phyloP scores from a whole-genome alignment of 2,329 filamentous ascomycete genomes.

The Chaetoscypha palmicola region DNA sequence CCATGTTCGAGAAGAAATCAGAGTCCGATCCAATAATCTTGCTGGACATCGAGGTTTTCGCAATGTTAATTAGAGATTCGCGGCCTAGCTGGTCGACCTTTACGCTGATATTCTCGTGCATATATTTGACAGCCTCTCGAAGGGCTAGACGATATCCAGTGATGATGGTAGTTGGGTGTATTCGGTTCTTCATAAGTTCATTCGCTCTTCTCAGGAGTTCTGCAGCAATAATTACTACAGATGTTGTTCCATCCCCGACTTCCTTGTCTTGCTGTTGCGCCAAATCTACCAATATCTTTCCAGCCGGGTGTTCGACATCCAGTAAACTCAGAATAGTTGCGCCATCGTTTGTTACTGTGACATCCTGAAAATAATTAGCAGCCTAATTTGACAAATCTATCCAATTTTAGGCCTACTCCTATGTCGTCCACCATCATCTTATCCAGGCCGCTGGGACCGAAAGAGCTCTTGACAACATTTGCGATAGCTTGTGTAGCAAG shows the following conservation, averaged over 20 bases:
- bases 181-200: slow-evolving; percentile 99
- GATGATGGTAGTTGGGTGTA: slow-evolving; percentile 99
- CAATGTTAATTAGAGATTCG: slow-evolving; percentile 88
- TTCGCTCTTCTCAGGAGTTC: slow-evolving; percentile 91
- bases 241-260: slow-evolving; percentile 96
- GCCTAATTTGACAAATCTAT: slow-evolving; percentile 1
- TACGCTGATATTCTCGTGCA: slow-evolving; percentile 96
- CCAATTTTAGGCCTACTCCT: slow-evolving; percentile 52
- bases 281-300: slow-evolving; percentile 95
- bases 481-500: slow-evolving; percentile 93
- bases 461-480: slow-evolving; percentile 98
- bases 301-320: slow-evolving; percentile 95
- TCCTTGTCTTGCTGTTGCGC: slow-evolving; percentile 99
- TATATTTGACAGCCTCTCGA: slow-evolving; percentile 94
- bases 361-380: slow-evolving; percentile 54
- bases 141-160: slow-evolving; percentile 94
- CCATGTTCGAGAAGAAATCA: slow-evolving; percentile 96
- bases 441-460: slow-evolving; percentile 91
- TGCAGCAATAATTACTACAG: slow-evolving; percentile 92
- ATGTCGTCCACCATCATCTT: slow-evolving; percentile 99
- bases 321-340: slow-evolving; percentile 92
- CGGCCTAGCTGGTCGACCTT: slow-evolving; percentile 88
- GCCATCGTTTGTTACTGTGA: slow-evolving; percentile 97
- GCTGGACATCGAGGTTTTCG: slow-evolving; percentile 98
- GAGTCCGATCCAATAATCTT: slow-evolving; percentile 96